Percentiles rank a stretch among this genome's conserved stretches.
Evolutionary conservation across 768 basidiomycete genomes (phyloP).

Genomic region (Hirschioporus abietinus): DNA sequence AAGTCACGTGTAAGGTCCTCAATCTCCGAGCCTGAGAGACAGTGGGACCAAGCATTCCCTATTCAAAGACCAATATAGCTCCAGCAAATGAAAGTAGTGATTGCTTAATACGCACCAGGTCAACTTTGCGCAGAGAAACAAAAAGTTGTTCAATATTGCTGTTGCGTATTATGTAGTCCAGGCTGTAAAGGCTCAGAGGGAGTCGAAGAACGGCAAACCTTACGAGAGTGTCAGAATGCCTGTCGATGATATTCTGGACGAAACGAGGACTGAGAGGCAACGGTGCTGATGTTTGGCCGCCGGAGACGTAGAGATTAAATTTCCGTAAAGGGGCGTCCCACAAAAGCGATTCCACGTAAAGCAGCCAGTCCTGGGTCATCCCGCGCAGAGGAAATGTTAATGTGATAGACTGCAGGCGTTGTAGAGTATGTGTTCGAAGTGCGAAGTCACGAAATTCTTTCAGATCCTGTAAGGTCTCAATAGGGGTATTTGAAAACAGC

Average conservation of each 20-base stretch:
- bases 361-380: slow-evolving; percentile 39
- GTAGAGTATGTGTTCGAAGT: slow-evolving; percentile 29
- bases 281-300: slow-evolving; percentile 28
- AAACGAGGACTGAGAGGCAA: slow-evolving; percentile 37
- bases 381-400: slow-evolving; percentile 41
- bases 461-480: slow-evolving; percentile 42
- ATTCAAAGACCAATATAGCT: not conserved
- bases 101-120: slow-evolving; percentile 34
- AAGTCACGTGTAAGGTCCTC: slow-evolving; percentile 57
- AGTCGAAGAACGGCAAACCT: slow-evolving; percentile 64
- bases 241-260: slow-evolving; percentile 42
- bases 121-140: slow-evolving; percentile 43
- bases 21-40: slow-evolving; percentile 44
- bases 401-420: slow-evolving; percentile 49
- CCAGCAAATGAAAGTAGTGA: not conserved
- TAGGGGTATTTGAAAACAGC: slow-evolving; percentile 7
- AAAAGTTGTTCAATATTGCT: slow-evolving; percentile 64
- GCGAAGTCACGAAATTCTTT: slow-evolving; percentile 37
- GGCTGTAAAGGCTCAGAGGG: slow-evolving; percentile 42
- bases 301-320: slow-evolving; percentile 60
- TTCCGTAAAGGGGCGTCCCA: slow-evolving; percentile 44
- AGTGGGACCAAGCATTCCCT: slow-evolving; percentile 37
- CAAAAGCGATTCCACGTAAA: slow-evolving; percentile 37
- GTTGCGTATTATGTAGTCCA: slow-evolving; percentile 48
- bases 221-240: slow-evolving; percentile 46